Percentiles rank a stretch among this genome's conserved stretches.
Evolutionary conservation across 495 filamentous ascomycete genomes (phyloP).

Genomic region (Penicillium maclennaniae): DNA sequence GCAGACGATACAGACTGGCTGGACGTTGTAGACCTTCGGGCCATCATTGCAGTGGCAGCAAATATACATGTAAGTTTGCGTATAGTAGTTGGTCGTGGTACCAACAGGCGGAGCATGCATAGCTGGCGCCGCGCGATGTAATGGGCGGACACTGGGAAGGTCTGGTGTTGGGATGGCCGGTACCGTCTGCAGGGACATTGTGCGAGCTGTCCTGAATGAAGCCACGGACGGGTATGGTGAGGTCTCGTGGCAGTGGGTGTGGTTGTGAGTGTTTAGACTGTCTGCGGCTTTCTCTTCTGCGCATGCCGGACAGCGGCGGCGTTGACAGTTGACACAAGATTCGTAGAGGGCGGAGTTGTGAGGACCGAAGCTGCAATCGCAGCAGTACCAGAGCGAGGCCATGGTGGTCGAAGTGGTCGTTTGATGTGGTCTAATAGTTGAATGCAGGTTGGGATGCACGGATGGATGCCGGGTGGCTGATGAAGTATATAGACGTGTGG

Average conservation of each 20-base stretch:
- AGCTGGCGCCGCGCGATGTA: constrained; percentile 1
- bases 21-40: constrained; percentile 35
- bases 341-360: constrained; percentile 22
- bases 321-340: constrained; percentile 25
- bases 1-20: constrained; percentile 34
- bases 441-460: no score
- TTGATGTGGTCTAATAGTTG: no score
- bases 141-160: constrained; percentile 13
- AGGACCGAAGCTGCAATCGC: constrained; percentile 30
- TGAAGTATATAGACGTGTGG: background rate
- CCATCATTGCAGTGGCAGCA: constrained; percentile 43
- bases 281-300: constrained; percentile 10
- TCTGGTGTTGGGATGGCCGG: constrained; percentile 4
- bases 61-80: constrained; percentile 27
- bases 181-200: constrained; percentile 5
- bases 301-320: constrained; percentile 20
- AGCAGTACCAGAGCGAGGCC: constrained; percentile 34
- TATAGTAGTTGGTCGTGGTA: background rate
- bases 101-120: background rate
- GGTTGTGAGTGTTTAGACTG: constrained; percentile 1
- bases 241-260: constrained; percentile 7
- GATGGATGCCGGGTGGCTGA: background rate
- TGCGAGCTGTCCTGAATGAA: constrained; percentile 1
- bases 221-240: constrained; percentile 21
- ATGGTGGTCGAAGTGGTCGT: constrained; percentile 7